Base-by-base conservation (phyloP, 1,139 yeast genomes). In the Blastobotrys malaysiensis region DNA sequence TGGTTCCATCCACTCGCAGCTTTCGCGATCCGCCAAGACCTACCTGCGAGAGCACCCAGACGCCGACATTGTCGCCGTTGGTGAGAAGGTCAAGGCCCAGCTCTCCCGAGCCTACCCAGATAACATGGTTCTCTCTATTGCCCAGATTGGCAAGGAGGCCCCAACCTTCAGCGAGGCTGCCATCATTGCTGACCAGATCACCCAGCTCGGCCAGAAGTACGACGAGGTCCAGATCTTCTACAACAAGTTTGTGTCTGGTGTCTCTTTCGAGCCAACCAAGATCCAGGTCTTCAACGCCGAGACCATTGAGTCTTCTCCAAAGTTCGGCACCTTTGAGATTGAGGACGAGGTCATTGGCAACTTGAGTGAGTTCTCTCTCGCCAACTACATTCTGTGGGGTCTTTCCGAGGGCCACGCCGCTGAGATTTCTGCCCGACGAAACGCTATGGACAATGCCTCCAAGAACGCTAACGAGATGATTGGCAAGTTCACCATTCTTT, bases 401-500 rank as follows among this genome's bases (percentile, higher is more conserved):
- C 82, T 91, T 82, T 93, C 97, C 64, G 97, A 93, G 74, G 98
- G 97, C 75, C 91, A 93, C 75, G 98, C 99, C 62, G 88, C 98
- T 57, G 99, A 93, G 81, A 81, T 91, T 67, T 87, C 96, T 64
- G 97, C 99, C 60, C 90, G 99, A 84, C 91, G 99, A 85, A 91
- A 90, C 74, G 99, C 99, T 68, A 93, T 93, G 99, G 99, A 93
- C 77, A 93, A 91, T 73, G 99, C 99, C 62, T 90, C 98, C 67
- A 93, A 93, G 95, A 93, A 91, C 74, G 99, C 99, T 62, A 96
- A 96, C 78, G 99, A 93, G 69, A 93, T 93, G 99, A 93, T 93
- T 73, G 85, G 82, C 79, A 85, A 82, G 72, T 91, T 88, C 86
- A 86, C 98, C 65, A 93, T 93, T 75, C 84, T 91, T 76, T 93